Evolutionary conservation across 2,329 filamentous ascomycete genomes (phyloP).

Genomic region (Geosmithia morbida): DNA sequence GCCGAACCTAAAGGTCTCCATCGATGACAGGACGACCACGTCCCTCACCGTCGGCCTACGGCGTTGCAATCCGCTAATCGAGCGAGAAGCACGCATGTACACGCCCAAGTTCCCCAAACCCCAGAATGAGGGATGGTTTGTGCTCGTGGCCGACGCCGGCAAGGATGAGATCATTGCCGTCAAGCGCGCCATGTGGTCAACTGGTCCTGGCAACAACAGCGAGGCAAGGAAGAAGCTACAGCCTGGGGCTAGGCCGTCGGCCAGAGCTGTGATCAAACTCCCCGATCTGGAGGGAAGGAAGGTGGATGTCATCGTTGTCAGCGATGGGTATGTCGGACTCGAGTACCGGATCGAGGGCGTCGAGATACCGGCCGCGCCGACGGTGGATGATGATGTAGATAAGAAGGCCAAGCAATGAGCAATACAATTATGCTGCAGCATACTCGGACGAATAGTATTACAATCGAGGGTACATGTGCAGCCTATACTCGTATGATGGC

Average conservation of each 20-base stretch:
- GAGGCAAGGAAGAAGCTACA: constrained; percentile 13
- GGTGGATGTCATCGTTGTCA: constrained; percentile 63
- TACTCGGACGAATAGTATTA: too few species aligned
- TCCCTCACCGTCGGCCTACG: constrained; percentile 49
- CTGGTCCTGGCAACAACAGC: constrained; percentile 2
- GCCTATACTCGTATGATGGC: too few species aligned
- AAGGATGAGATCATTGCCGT: constrained; percentile 71
- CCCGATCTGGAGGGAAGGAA: constrained; percentile 39
- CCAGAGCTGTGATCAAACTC: constrained; percentile 45
- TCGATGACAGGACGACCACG: constrained; percentile 45
- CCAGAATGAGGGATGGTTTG: constrained; percentile 88
- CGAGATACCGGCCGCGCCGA: constrained; percentile 34
- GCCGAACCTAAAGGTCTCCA: constrained; percentile 51
- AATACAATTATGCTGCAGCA: too few species aligned
- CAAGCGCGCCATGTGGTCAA: constrained; percentile 68
- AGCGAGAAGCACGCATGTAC: constrained; percentile 61
- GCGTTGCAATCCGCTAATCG: constrained; percentile 50
- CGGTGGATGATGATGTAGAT: constrained; percentile 30
- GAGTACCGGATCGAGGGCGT: constrained; percentile 33
- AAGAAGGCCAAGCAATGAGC: constrained; percentile 12
- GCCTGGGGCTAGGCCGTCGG: constrained; percentile 30
- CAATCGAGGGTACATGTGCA: too few species aligned
- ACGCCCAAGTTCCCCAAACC: constrained; percentile 87
- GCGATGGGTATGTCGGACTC: constrained; percentile 79
- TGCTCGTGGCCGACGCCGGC: constrained; percentile 53